Percentiles rank a stretch among this genome's conserved stretches.
phyloP scores from a whole-genome alignment of 2,329 filamentous ascomycete species.

The Botrytis porri region DNA sequence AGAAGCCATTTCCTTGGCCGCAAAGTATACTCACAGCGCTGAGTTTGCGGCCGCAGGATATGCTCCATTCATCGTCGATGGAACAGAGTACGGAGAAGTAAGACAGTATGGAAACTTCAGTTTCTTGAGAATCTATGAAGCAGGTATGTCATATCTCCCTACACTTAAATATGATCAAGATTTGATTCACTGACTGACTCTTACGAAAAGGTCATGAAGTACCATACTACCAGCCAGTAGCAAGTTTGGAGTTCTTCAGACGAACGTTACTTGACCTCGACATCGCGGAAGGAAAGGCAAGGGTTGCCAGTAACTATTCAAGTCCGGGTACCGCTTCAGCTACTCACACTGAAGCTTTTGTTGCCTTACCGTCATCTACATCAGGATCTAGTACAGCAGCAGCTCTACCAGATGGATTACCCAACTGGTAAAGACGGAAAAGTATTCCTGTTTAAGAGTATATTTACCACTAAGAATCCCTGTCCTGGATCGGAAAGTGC shows the following conservation, averaged over 20 bases:
- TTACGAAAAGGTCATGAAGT: constrained; percentile 29
- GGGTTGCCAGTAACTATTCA: constrained; percentile 27
- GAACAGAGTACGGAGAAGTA: constrained; percentile 53
- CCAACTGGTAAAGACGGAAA: neutral
- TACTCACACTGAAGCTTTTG: constrained; percentile 28
- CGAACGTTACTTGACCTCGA: constrained; percentile 34
- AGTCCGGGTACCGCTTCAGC: constrained; percentile 25
- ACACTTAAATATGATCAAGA: neutral
- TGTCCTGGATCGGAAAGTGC: constrained; percentile 15
- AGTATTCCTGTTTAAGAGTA: neutral
- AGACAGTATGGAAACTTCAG: constrained; percentile 55
- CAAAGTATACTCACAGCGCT: constrained; percentile 44
- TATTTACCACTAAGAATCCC: neutral
- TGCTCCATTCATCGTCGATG: constrained; percentile 53
- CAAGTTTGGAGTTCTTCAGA: constrained; percentile 34
- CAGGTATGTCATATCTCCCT: constrained; percentile 14
- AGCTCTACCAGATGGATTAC: constrained; percentile 5
- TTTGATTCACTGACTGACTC: constrained; percentile 5
- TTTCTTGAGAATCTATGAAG: constrained; percentile 34
- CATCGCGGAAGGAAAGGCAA: constrained; percentile 45
- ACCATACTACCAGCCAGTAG: constrained; percentile 32
- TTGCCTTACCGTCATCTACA: constrained; percentile 25
- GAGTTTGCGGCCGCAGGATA: constrained; percentile 56
- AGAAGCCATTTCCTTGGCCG: constrained; percentile 53
- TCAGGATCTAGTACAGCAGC: constrained; percentile 13